Base-by-base conservation (phyloP, 176 grass and related monocot genomes). In the Puccinellia tenuiflora region DNA sequence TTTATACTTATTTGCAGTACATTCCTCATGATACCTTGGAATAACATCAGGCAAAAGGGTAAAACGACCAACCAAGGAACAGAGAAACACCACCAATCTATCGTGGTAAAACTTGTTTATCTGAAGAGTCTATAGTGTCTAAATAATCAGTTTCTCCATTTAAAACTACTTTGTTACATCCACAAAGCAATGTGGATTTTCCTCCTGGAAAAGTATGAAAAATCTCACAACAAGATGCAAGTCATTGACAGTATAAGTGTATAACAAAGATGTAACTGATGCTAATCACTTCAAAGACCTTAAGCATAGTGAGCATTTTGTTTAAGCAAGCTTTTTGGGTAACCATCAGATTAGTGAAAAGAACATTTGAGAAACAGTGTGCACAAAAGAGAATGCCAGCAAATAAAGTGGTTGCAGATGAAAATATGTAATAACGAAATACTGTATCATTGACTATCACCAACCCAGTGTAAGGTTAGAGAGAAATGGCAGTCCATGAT, bases 151-250 rank as follows among this genome's bases (percentile, higher is more conserved):
- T 51, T 78, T 73, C 31, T 29, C 21, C 13, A 74, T 52, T 77
- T 48, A 82, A 43, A 51, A 81, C 39, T 56, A 46, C 10, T 51
- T 33, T 51, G 45, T 31, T 30, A 83, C 24, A 83, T 83, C 79
- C 40, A 70, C 3, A 18, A 83, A 40, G 63, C 12, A 42, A 11
- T 62, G n/a, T 72, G 31, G 24, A 43, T 16, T 43, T 33, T 18
- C 29, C 28, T 45, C 46, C 18, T 1, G 2, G 28, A 51, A 3
- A 64, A 52, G 57, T 24, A 11, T 40, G 28, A 77, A 4, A 83
- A 33, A 78, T 7, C 30, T 78, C 18, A 40, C 17, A 60, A 38
- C n/a, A 22, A 72, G 31, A 73, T 48, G 69, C 4, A 73, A 20
- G 25, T 18, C 42, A 48, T 73, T 73, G 18, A 29, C 69, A 54